A percentile compares a stretch with the other conserved stretches of the same genome.
phyloP scores from a whole-genome alignment of 345 rosid genomes.

The Linum usitatissimum region DNA sequence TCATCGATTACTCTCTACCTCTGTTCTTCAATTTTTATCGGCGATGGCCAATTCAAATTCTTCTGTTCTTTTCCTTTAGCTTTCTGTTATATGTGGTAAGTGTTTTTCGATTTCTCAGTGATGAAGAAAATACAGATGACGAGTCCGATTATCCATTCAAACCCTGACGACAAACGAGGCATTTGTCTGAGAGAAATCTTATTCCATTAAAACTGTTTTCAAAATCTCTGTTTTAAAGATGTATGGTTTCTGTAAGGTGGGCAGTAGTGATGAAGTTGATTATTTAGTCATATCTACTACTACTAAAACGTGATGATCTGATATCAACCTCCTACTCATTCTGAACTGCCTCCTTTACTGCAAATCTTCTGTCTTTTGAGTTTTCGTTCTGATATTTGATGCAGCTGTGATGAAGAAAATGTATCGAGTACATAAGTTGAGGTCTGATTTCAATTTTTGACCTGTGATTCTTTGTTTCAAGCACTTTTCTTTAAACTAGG shows the following conservation, averaged over 20 bases:
- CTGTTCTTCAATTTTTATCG: neutral
- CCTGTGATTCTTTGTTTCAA: slow-evolving; percentile 20
- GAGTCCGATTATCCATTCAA: slow-evolving; percentile 47
- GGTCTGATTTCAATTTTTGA: neutral
- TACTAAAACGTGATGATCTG: slow-evolving; percentile 26
- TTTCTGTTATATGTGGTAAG: neutral
- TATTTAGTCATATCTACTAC: slow-evolving; percentile 9
- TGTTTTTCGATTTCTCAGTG: slow-evolving; percentile 29
- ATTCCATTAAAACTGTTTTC: neutral
- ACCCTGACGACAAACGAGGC: slow-evolving; percentile 56
- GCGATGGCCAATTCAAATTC: neutral
- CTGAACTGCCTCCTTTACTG: slow-evolving; percentile 26
- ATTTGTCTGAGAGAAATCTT: slow-evolving; percentile 50
- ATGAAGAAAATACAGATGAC: slow-evolving; percentile 41
- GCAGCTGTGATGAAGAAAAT: slow-evolving; percentile 27
- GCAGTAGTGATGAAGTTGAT: slow-evolving; percentile 33
- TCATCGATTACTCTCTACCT: neutral
- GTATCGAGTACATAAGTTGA: slow-evolving; percentile 1
- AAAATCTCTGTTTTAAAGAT: neutral
- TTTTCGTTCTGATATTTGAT: neutral
- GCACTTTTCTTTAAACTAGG: slow-evolving; percentile 25
- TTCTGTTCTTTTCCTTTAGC: neutral
- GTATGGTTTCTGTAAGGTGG: neutral
- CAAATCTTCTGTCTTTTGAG: neutral
- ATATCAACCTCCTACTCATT: slow-evolving; percentile 46